These are phyloP conservation scores for Trichoderma asperelloides DNA, from an alignment of 495 filamentous ascomycete genomes.

Conservation along the genomic window DNA sequence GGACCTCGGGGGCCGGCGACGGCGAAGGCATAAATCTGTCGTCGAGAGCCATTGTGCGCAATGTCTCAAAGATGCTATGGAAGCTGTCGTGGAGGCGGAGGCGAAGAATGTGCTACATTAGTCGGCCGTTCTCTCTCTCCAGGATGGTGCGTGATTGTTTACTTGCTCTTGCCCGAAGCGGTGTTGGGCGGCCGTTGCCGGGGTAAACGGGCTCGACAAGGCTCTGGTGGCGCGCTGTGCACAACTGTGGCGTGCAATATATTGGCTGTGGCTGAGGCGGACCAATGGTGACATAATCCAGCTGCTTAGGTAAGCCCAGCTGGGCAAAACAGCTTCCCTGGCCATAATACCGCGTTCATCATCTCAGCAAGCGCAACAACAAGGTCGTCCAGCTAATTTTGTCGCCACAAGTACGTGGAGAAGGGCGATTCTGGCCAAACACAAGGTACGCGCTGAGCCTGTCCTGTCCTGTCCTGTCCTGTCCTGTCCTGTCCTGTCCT, in stretches of 20 bases:
- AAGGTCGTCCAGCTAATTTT: no score
- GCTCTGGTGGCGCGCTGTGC: background rate
- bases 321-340: background rate
- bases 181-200: background rate
- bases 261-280: background rate
- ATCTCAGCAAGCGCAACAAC: no score
- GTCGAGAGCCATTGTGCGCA: conserved; percentile 37
- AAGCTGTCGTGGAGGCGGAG: conserved; percentile 28
- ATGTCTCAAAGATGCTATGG: conserved; percentile 31
- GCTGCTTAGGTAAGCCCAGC: background rate
- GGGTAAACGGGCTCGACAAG: background rate
- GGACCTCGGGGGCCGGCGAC: conserved; percentile 18
- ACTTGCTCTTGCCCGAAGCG: background rate
- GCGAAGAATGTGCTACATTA: conserved; percentile 31
- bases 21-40: conserved; percentile 37
- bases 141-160: background rate
- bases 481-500: no score
- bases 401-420: no score
- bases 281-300: background rate
- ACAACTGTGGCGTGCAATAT: background rate
- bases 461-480: no score
- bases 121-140: background rate
- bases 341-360: no score
- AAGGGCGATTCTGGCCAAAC: no score
- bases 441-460: no score